Evolutionary conservation across 2,329 filamentous ascomycete species (phyloP).

Genomic region (Daldinia sp.): DNA sequence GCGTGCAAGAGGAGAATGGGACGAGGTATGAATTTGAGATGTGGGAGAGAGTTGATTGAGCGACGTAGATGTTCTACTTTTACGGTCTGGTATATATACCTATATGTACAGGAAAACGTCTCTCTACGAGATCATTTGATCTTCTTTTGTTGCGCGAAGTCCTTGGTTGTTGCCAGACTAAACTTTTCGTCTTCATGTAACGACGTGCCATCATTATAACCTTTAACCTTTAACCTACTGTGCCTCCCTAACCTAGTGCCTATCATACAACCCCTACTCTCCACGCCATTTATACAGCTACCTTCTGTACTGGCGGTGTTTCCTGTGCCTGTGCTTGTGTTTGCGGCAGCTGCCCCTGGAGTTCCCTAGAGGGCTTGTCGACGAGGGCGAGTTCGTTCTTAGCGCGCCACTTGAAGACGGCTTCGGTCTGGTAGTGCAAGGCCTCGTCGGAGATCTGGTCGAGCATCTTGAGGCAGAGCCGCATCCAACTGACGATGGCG

Average conservation of each 20-base stretch:
- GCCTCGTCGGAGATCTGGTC: conserved; percentile 63
- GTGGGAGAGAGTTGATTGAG: conserved; percentile 69
- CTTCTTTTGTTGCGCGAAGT: conserved; percentile 2
- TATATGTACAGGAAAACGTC: conserved; percentile 34
- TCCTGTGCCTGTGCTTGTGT: neutral
- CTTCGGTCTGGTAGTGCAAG: conserved; percentile 49
- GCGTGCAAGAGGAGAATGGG: conserved; percentile 71
- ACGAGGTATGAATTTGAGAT: conserved; percentile 78
- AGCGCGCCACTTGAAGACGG: conserved; percentile 60
- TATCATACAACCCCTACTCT: neutral
- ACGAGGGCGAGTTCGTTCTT: conserved; percentile 55
- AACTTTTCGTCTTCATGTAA: conserved; percentile 14
- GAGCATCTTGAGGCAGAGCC: conserved; percentile 60
- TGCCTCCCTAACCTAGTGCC: neutral
- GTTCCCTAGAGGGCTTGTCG: conserved; percentile 57
- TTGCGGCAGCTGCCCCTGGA: conserved; percentile 50
- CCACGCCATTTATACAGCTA: conserved; percentile 29
- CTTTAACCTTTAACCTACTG: neutral
- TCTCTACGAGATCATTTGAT: conserved; percentile 11
- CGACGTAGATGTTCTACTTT: conserved; percentile 18
- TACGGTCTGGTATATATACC: conserved; percentile 11
- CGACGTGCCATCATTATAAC: conserved; percentile 21
- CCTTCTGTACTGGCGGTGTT: conserved; percentile 37
- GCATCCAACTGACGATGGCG: conserved; percentile 69
- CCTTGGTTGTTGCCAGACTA: neutral